Conservation (phyloP, 2,329 filamentous ascomycete species). For the Cadophora malorum region DNA sequence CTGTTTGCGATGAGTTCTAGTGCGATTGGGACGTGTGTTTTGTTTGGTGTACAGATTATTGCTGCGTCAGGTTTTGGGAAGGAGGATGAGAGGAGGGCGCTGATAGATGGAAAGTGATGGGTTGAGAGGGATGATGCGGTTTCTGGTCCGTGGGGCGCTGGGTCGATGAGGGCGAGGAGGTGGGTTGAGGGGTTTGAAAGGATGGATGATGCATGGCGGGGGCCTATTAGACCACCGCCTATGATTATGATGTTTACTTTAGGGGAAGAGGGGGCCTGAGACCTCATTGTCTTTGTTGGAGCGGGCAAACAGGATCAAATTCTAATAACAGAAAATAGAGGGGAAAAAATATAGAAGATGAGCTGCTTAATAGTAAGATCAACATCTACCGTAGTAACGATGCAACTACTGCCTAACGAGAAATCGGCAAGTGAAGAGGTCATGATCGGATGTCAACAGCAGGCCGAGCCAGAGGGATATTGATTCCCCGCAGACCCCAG, state of each 20-base stretch:
- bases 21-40: slow-evolving; percentile 59
- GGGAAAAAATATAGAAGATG: not conserved
- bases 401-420: not conserved
- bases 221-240: slow-evolving; percentile 55
- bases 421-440: not conserved
- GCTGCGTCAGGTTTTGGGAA: slow-evolving; percentile 56
- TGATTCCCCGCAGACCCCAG: not conserved
- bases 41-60: slow-evolving; percentile 65
- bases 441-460: not conserved
- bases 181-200: slow-evolving; percentile 47
- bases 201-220: slow-evolving; percentile 55
- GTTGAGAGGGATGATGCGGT: slow-evolving; percentile 49
- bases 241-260: slow-evolving; percentile 51
- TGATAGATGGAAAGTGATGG: slow-evolving; percentile 49
- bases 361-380: too few species aligned
- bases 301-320: not conserved
- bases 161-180: slow-evolving; percentile 55
- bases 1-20: slow-evolving; percentile 54
- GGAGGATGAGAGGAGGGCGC: slow-evolving; percentile 50
- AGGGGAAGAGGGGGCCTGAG: not conserved
- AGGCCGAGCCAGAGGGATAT: not conserved
- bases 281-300: not conserved
- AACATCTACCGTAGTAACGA: not conserved
- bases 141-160: slow-evolving; percentile 47
- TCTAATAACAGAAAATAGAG: not conserved